These are phyloP conservation scores for Fraxinus excelsior DNA, from an alignment of 257 asterid species.

Conservation along the genomic window DNA sequence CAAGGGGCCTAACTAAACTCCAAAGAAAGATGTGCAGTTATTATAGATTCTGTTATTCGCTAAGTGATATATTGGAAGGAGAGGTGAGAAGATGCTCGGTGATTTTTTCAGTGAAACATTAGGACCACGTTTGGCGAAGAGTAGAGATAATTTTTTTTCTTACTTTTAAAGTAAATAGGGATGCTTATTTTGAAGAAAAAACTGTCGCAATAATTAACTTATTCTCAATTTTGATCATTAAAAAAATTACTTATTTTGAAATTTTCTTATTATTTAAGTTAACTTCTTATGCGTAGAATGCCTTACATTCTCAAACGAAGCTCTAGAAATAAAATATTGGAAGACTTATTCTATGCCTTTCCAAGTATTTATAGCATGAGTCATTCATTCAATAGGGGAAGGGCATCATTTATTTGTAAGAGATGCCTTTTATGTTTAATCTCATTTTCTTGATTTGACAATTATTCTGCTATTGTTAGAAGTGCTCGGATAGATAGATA, in stretches of 20 bases:
- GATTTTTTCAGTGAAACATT: background rate
- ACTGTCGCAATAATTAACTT: too few species aligned
- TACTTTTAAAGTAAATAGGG: too few species aligned
- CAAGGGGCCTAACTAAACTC: background rate
- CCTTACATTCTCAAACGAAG: background rate
- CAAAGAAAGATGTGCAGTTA: background rate
- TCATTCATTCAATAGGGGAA: background rate
- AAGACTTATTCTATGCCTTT: background rate
- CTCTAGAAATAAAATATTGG: background rate
- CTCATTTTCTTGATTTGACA: background rate
- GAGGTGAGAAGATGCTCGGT: background rate
- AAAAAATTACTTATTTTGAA: too few species aligned
- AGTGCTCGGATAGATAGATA: background rate
- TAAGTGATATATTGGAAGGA: background rate
- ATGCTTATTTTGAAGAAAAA: too few species aligned
- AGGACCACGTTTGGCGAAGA: background rate
- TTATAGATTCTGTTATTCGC: background rate
- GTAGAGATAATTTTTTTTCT: too few species aligned
- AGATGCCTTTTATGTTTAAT: background rate
- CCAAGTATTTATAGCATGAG: background rate
- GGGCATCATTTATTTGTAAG: background rate
- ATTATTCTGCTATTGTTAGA: background rate
- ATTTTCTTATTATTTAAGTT: background rate
- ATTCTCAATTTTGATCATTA: too few species aligned
- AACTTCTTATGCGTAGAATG: background rate